Conservation (phyloP, 805 yeast genomes). For the Wickerhamomyces alni region DNA sequence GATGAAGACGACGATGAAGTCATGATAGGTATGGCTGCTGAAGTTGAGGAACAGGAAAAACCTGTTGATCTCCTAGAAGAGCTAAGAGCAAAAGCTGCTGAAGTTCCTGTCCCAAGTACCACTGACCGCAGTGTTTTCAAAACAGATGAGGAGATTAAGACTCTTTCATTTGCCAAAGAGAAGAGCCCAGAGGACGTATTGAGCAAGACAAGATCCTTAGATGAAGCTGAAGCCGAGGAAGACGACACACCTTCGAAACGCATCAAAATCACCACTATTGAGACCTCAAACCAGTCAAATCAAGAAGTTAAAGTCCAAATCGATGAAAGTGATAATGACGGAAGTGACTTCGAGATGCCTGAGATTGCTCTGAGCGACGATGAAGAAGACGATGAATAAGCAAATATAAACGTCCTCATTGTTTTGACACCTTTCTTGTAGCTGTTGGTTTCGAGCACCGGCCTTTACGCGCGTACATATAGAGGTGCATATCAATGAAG, state of each 20-base stretch:
- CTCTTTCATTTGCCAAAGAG: slow-evolving; percentile 17
- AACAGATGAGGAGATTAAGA: slow-evolving; percentile 18
- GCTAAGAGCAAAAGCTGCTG: slow-evolving; percentile 6
- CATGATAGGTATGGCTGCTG: slow-evolving; percentile 2
- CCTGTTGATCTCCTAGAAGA: slow-evolving; percentile 13
- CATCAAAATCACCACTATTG: slow-evolving; percentile 13
- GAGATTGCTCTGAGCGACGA: slow-evolving; percentile 35
- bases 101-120: slow-evolving; percentile 3
- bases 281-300: background rate
- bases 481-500: no score
- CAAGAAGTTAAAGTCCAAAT: slow-evolving; percentile 9
- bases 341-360: slow-evolving; percentile 49
- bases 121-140: slow-evolving; percentile 15
- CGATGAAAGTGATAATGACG: slow-evolving; percentile 22
- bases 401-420: no score
- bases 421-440: no score
- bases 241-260: slow-evolving; percentile 22
- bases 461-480: no score
- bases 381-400: slow-evolving; percentile 32
- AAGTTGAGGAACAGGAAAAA: slow-evolving; percentile 5
- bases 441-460: no score
- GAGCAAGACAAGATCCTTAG: slow-evolving; percentile 1
- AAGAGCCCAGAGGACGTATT: background rate
- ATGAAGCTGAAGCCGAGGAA: slow-evolving; percentile 1
- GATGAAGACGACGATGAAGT: slow-evolving; percentile 14